phyloP scores from a whole-genome alignment of 2,329 filamentous ascomycete genomes.

The Plectosphaerella cucumerina region DNA sequence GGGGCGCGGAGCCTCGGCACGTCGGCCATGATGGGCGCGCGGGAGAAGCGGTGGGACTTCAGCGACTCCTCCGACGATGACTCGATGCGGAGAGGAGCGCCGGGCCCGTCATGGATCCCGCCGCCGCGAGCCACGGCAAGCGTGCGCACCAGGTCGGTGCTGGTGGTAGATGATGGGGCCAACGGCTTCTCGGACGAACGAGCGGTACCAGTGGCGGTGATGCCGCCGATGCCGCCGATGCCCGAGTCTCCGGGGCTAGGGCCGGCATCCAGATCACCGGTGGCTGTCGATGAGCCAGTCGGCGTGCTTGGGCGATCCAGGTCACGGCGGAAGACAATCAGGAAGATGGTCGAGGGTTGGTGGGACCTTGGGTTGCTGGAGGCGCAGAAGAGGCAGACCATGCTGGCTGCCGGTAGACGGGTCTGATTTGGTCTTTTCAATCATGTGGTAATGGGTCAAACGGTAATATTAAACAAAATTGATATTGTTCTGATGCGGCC shows the following conservation, averaged over 20 bases:
- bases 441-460: no score
- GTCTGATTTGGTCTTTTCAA: no score
- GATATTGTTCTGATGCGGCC: no score
- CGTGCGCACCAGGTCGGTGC: slow-evolving; percentile 8
- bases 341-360: slow-evolving; percentile 48
- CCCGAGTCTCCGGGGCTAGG: slow-evolving; percentile 9
- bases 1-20: slow-evolving; percentile 26
- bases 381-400: slow-evolving; percentile 37
- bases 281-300: slow-evolving; percentile 13
- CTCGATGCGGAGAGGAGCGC: not conserved
- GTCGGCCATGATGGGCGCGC: slow-evolving; percentile 27
- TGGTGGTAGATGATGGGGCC: slow-evolving; percentile 1
- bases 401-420: slow-evolving; percentile 14
- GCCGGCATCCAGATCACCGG: slow-evolving; percentile 16
- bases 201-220: slow-evolving; percentile 12
- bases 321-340: slow-evolving; percentile 40
- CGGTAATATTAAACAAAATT: no score
- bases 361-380: slow-evolving; percentile 50
- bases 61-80: slow-evolving; percentile 23
- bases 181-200: not conserved
- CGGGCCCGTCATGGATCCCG: slow-evolving; percentile 18
- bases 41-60: slow-evolving; percentile 23
- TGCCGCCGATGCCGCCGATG: slow-evolving; percentile 7
- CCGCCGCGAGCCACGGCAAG: slow-evolving; percentile 30
- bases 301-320: slow-evolving; percentile 12